Percentiles rank a stretch among this genome's conserved stretches.
These are phyloP conservation scores for Myriosclerotinia duriaeana DNA, from an alignment of 2,329 filamentous ascomycete species.

Conservation along the genomic window DNA sequence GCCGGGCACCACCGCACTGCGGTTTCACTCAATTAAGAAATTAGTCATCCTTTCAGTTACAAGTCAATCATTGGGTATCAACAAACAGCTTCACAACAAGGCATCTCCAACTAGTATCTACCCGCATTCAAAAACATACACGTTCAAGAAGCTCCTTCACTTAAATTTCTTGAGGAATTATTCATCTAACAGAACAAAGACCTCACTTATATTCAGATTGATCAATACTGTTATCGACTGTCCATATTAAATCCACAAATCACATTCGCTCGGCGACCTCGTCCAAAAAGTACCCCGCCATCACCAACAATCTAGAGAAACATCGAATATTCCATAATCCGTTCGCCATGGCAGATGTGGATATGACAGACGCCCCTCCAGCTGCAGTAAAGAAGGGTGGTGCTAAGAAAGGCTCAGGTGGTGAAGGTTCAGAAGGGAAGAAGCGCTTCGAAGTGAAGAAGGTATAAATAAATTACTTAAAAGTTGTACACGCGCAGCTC, in stretches of 20 bases:
- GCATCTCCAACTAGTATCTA: not conserved
- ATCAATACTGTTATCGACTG: not conserved
- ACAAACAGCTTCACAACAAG: not conserved
- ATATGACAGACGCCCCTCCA: slow-evolving; percentile 85
- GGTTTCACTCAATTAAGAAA: not conserved
- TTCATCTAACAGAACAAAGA: slow-evolving; percentile 1
- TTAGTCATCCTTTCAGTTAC: slow-evolving; percentile 4
- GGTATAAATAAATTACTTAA: slow-evolving; percentile 51
- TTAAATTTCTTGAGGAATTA: not conserved
- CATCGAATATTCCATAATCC: slow-evolving; percentile 11
- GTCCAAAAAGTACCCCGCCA: slow-evolving; percentile 31
- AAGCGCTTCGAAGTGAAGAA: slow-evolving; percentile 99
- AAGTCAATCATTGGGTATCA: not conserved
- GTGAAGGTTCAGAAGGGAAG: slow-evolving; percentile 67
- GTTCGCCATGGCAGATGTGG: slow-evolving; percentile 80
- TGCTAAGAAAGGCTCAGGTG: slow-evolving; percentile 49
- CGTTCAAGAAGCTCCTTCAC: not conserved
- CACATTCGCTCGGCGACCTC: slow-evolving; percentile 8
- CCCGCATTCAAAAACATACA: not conserved
- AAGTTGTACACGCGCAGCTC: not conserved
- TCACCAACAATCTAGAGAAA: slow-evolving; percentile 12
- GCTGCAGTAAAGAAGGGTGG: slow-evolving; percentile 54
- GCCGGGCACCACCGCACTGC: not conserved
- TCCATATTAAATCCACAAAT: not conserved
- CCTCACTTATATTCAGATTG: not conserved